Evolutionary conservation across 2,329 filamentous ascomycete genomes (phyloP).

Genomic region (Endothia cerciana): DNA sequence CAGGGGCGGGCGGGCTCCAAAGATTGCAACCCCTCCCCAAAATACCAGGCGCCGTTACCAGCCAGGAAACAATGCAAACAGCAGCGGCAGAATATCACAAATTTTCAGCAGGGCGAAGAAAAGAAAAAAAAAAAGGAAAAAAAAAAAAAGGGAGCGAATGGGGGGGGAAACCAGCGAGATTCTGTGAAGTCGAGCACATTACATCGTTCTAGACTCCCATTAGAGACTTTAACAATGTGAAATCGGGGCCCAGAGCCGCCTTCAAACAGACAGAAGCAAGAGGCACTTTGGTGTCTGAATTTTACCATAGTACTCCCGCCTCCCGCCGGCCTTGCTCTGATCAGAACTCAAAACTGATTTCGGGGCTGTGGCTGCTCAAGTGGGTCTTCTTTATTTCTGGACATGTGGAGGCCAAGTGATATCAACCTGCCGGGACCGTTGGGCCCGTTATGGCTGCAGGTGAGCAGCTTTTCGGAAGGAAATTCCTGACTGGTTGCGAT

Average conservation of each 20-base stretch:
- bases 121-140: background rate
- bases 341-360: slow-evolving; percentile 1
- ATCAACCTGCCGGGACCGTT: background rate
- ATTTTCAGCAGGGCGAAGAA: background rate
- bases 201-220: background rate
- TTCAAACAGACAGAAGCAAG: too few species aligned
- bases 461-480: background rate
- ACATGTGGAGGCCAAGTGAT: background rate
- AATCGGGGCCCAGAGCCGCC: slow-evolving; percentile 5
- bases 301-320: background rate
- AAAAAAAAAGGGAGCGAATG: background rate
- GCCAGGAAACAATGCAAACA: background rate
- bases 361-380: background rate
- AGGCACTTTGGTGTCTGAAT: slow-evolving; percentile 12
- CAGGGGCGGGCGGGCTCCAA: slow-evolving; percentile 13
- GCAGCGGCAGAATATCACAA: too few species aligned
- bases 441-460: background rate
- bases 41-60: background rate
- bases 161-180: background rate
- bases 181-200: background rate
- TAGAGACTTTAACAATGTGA: background rate
- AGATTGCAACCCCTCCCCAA: slow-evolving; percentile 16
- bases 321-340: background rate
- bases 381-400: background rate
- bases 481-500: too few species aligned